These are phyloP conservation scores for Astrephomene gubernaculifera DNA, from an alignment of 139 green algal species.

Conservation along the genomic window DNA sequence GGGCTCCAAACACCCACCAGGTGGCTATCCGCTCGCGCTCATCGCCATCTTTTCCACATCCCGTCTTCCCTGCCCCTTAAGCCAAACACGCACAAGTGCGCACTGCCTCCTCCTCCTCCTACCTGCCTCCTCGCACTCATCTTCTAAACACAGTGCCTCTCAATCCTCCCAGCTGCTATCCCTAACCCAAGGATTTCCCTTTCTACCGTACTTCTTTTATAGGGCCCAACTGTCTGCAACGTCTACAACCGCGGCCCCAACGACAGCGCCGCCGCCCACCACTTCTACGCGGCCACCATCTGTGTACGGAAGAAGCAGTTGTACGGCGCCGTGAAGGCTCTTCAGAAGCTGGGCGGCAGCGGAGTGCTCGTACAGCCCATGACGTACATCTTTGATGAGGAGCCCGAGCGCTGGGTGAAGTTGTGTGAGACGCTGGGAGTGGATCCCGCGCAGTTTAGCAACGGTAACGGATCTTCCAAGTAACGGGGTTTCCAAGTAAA, in stretches of 20 bases:
- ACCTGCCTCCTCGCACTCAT: no score
- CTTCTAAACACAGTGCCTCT: no score
- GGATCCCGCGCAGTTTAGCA: background rate
- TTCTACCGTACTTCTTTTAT: no score
- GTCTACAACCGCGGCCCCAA: slow-evolving; percentile 52
- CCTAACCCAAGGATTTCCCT: no score
- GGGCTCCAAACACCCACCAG: no score
- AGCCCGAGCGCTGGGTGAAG: slow-evolving; percentile 86
- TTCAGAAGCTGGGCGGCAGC: slow-evolving; percentile 90
- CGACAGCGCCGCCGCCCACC: slow-evolving; percentile 38
- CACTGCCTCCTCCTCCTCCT: no score
- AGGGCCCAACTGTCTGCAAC: slow-evolving; percentile 92
- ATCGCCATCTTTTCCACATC: background rate
- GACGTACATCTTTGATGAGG: slow-evolving; percentile 99
- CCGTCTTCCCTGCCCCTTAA: no score
- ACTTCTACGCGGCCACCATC: slow-evolving; percentile 83
- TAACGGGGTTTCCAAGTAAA: no score
- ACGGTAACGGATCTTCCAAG: slow-evolving; percentile 15
- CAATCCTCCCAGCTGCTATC: no score
- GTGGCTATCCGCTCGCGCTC: no score
- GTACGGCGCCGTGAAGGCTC: slow-evolving; percentile 88
- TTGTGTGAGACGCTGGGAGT: slow-evolving; percentile 81
- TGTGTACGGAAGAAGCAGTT: slow-evolving; percentile 92
- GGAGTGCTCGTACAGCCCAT: slow-evolving; percentile 97
- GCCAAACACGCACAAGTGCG: no score